phyloP scores from a whole-genome alignment of 192 early-diverging fungal species.

The Blastocladiella britannica region DNA sequence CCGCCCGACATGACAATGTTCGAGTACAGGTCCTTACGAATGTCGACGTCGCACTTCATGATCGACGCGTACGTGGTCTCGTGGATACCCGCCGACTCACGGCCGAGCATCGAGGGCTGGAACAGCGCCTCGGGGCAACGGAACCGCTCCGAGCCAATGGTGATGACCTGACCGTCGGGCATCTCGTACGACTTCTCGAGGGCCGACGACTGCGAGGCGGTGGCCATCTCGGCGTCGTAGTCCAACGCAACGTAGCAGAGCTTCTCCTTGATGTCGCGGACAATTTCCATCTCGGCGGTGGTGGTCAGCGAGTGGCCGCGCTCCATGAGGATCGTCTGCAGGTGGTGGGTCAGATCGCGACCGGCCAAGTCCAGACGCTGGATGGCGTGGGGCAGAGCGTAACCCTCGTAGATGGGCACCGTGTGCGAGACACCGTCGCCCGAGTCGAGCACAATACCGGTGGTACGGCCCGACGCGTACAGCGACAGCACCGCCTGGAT shows the following conservation, averaged over 20 bases:
- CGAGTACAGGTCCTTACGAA: slow-evolving; percentile 19
- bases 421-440: slow-evolving; percentile 43
- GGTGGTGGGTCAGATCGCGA: slow-evolving; percentile 13
- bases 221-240: slow-evolving; percentile 22
- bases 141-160: slow-evolving; percentile 39
- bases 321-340: slow-evolving; percentile 33
- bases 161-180: slow-evolving; percentile 32
- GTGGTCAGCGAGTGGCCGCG: slow-evolving; percentile 36
- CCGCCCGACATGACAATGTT: slow-evolving; percentile 26
- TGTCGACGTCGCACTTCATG: slow-evolving; percentile 26
- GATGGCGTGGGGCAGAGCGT: slow-evolving; percentile 22
- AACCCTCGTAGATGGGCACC: slow-evolving; percentile 42
- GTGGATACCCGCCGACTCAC: slow-evolving; percentile 22
- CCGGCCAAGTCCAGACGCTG: slow-evolving; percentile 33
- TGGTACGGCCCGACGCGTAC: slow-evolving; percentile 36
- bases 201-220: slow-evolving; percentile 15
- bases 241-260: slow-evolving; percentile 34
- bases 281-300: slow-evolving; percentile 35
- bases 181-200: slow-evolving; percentile 27
- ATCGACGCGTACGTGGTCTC: slow-evolving; percentile 21
- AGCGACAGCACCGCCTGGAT: slow-evolving; percentile 35
- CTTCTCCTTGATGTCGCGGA: slow-evolving; percentile 44
- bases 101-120: slow-evolving; percentile 32
- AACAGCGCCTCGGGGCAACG: slow-evolving; percentile 34
- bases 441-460: slow-evolving; percentile 38